Conservation (phyloP, 2,329 filamentous ascomycete genomes). For the Tympanopsis confertula region DNA sequence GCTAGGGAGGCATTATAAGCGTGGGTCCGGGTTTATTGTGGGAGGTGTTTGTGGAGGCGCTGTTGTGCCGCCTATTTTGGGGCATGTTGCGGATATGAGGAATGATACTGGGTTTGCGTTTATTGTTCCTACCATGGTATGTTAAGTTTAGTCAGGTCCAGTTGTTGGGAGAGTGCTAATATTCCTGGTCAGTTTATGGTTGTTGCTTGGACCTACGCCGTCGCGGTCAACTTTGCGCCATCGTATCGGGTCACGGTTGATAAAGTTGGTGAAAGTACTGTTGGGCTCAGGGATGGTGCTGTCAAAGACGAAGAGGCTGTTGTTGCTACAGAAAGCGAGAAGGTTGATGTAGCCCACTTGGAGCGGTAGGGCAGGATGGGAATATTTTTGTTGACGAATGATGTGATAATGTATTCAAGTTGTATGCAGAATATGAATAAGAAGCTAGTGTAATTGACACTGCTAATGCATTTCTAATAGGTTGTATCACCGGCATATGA, state of each 20-base stretch:
- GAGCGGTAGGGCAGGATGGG: too few species aligned
- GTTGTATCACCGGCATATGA: too few species aligned
- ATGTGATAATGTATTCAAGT: too few species aligned
- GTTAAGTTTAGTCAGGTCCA: neutral
- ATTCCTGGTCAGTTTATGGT: constrained; percentile 33
- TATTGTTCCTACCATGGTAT: constrained; percentile 43
- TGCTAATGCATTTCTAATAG: too few species aligned
- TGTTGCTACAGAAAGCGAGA: constrained; percentile 1
- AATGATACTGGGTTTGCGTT: constrained; percentile 49
- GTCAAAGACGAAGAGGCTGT: constrained; percentile 17
- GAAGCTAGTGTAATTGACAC: too few species aligned
- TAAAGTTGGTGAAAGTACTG: constrained; percentile 29
- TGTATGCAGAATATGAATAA: too few species aligned
- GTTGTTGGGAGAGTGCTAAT: constrained; percentile 1
- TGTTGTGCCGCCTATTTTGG: constrained; percentile 60
- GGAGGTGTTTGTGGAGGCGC: constrained; percentile 64
- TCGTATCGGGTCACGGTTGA: constrained; percentile 53
- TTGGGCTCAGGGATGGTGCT: constrained; percentile 24
- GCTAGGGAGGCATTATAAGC: constrained; percentile 65
- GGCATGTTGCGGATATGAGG: constrained; percentile 50
- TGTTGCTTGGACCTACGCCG: constrained; percentile 40
- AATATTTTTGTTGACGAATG: too few species aligned
- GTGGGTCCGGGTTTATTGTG: constrained; percentile 62
- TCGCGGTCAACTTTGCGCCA: constrained; percentile 56
- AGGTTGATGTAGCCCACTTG: constrained; percentile 8